Evolutionary conservation across 2,329 filamentous ascomycete species (phyloP), one percentile per base, ranked within the genome.

Genomic region (Nothophoma quercina): DNA sequence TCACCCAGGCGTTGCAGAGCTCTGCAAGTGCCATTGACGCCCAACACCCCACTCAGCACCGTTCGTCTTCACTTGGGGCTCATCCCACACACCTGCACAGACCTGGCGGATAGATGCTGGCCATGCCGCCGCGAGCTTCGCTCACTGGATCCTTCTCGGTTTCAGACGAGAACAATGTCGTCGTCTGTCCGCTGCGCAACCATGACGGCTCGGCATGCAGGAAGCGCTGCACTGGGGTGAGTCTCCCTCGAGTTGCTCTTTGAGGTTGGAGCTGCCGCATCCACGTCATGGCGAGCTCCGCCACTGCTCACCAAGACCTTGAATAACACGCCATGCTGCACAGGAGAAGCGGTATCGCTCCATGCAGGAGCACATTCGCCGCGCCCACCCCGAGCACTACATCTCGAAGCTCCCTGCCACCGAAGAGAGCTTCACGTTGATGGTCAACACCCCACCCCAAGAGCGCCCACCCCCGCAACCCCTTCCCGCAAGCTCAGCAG

Each of bases 281-380:
- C 53, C 59, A 60, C 67, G 63, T 64, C 64, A 65, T 56, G 44
- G 43, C 55, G 47, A 49, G 52, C 51, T 53, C 50, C 58, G 35
- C 46, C 34, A 45, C 58, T 22, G 15, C 41, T 6, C 32, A 15
- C 48, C 50, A 44, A 48, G 56, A 59, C 44, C 40, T 28, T 57
- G 57, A 59, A 66, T 71, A 59, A 75, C 71, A 69, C 69, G 65
- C 55, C 67, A 51, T 58, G 57, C 45, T 65, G 42, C 53, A 62
- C 77, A 96, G 91, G 91, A 96, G 81, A 96, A 96, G 78, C 86
- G 91, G 65, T 99, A 93, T 80, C 92, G 95, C 76, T 98, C 93
- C 59, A 98, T 99, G 91, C 95, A 98, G 79, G 95, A 99, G 84
- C 95, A 99, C 73, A 98, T 99, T 70, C 91, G 95, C 69, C 88